These are phyloP conservation scores for Blastosporella zonata DNA, from an alignment of 1,284 basidiomycete genomes.

Conservation along the genomic window DNA sequence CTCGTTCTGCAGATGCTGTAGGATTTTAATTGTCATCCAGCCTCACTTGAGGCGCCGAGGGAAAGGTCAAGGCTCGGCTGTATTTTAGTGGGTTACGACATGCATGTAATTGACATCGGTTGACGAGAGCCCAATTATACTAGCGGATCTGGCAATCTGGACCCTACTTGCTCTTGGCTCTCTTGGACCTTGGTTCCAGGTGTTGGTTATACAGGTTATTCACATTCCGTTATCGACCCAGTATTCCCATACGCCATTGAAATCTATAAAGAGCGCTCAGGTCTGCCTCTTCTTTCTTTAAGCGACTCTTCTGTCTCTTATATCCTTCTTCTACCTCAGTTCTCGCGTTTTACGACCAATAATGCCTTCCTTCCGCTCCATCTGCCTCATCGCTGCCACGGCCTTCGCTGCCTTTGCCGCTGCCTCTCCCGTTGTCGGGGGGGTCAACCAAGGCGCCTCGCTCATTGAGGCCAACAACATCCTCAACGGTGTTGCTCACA, in stretches of 20 bases:
- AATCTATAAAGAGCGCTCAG: not conserved
- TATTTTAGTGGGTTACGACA: no score
- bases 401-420: conserved; percentile 2
- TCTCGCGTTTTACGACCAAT: not conserved
- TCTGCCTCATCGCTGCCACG: conserved; percentile 3
- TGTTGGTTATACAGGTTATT: not conserved
- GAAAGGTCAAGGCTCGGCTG: no score
- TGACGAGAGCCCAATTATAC: not conserved
- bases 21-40: no score
- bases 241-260: not conserved
- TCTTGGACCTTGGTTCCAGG: not conserved
- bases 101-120: not conserved
- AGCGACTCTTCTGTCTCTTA: conserved; percentile 1
- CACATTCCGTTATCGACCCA: not conserved
- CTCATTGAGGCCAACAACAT: not conserved
- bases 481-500: not conserved
- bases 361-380: conserved; percentile 3
- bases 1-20: no score
- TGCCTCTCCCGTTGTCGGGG: not conserved
- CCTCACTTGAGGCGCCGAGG: no score
- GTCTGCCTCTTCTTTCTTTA: not conserved
- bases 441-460: not conserved
- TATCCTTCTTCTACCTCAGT: not conserved
- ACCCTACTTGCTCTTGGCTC: not conserved
- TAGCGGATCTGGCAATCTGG: not conserved